Evolutionary conservation across 1,284 basidiomycete genomes (phyloP).

Genomic region (Mycosarcoma mackinlayi): DNA sequence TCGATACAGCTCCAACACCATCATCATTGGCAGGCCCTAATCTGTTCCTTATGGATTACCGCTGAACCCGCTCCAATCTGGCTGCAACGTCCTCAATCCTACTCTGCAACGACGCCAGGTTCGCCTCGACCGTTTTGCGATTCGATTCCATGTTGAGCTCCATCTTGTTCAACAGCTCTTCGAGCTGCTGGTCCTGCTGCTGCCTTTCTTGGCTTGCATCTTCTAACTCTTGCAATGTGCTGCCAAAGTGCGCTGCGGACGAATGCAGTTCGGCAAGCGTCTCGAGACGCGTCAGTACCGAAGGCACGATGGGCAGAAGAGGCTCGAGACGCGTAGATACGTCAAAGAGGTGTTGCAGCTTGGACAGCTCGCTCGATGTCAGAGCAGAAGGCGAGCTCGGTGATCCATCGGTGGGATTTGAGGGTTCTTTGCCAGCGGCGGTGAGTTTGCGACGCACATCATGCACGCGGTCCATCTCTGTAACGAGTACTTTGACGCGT

Average conservation of each 20-base stretch:
- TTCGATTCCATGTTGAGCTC: constrained; percentile 76
- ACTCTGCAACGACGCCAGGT: constrained; percentile 75
- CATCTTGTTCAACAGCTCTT: constrained; percentile 75
- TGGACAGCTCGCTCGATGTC: constrained; percentile 29
- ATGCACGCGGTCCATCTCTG: constrained; percentile 88
- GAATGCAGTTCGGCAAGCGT: constrained; percentile 85
- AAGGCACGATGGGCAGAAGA: constrained; percentile 86
- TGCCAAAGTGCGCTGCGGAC: constrained; percentile 78
- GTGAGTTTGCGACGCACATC: constrained; percentile 70
- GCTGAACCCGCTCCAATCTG: constrained; percentile 71
- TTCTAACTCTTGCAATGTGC: constrained; percentile 76
- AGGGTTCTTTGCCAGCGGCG: constrained; percentile 66
- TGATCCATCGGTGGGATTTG: background rate
- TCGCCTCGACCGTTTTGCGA: constrained; percentile 63
- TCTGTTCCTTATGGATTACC: background rate
- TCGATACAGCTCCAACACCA: background rate
- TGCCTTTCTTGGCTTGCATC: constrained; percentile 76
- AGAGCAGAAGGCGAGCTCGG: constrained; percentile 4
- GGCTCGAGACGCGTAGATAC: constrained; percentile 85
- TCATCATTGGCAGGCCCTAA: no score
- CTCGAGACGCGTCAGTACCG: constrained; percentile 86
- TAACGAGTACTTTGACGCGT: constrained; percentile 88
- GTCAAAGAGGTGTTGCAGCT: constrained; percentile 72
- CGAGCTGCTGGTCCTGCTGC: constrained; percentile 77
- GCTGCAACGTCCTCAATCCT: constrained; percentile 79